These are phyloP conservation scores for Botrytis aclada DNA, from an alignment of 2,329 filamentous ascomycete genomes.

Conservation along the genomic window DNA sequence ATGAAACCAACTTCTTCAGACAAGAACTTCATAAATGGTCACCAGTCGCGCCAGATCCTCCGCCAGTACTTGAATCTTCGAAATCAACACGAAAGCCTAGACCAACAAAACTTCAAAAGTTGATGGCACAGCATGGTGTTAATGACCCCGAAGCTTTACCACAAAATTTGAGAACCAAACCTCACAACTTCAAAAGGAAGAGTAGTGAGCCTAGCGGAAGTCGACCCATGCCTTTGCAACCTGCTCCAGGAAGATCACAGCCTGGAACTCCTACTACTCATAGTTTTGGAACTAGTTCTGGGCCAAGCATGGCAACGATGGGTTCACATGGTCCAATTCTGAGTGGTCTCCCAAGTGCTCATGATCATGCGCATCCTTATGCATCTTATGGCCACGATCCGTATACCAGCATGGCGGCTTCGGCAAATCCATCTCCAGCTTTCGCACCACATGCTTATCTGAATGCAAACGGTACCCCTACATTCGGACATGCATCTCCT, in stretches of 20 bases:
- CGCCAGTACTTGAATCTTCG: slow-evolving; percentile 81
- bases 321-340: slow-evolving; percentile 31
- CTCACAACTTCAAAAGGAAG: slow-evolving; percentile 37
- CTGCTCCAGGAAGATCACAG: slow-evolving; percentile 35
- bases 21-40: slow-evolving; percentile 95
- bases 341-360: slow-evolving; percentile 30
- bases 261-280: slow-evolving; percentile 35
- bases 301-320: slow-evolving; percentile 27
- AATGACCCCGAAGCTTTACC: slow-evolving; percentile 89
- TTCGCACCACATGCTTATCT: slow-evolving; percentile 37
- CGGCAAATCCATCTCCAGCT: slow-evolving; percentile 30
- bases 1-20: slow-evolving; percentile 96
- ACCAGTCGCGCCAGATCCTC: slow-evolving; percentile 80
- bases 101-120: slow-evolving; percentile 94
- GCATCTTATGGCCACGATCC: slow-evolving; percentile 29
- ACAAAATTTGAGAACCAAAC: slow-evolving; percentile 51
- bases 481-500: slow-evolving; percentile 26
- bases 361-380: slow-evolving; percentile 35
- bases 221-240: slow-evolving; percentile 34
- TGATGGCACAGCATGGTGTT: slow-evolving; percentile 84
- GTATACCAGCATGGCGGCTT: slow-evolving; percentile 31
- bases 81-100: slow-evolving; percentile 92
- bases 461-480: slow-evolving; percentile 28
- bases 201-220: slow-evolving; percentile 35
- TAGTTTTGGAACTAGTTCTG: slow-evolving; percentile 26